phyloP scores from a whole-genome alignment of 257 asterid genomes.

The Solanum tarijense region DNA sequence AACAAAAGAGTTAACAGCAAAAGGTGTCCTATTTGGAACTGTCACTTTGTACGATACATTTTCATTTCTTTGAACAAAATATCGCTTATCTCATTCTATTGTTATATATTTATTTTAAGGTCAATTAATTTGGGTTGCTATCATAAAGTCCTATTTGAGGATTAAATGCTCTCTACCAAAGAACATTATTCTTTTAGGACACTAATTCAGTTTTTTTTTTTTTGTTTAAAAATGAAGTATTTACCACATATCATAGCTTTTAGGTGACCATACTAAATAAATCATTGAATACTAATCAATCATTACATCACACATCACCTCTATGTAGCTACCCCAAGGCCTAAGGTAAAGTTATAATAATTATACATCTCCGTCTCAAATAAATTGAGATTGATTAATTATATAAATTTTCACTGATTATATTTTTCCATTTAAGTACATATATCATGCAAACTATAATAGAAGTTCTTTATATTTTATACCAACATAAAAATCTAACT shows the following conservation, averaged over 20 bases:
- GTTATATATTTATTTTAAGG: background rate
- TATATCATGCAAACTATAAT: background rate
- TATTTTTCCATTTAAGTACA: background rate
- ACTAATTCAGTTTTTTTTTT: background rate
- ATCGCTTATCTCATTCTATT: background rate
- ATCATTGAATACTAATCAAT: background rate
- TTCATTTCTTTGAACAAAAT: background rate
- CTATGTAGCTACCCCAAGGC: background rate
- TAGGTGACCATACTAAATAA: background rate
- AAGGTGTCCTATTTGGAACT: background rate
- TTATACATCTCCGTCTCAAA: background rate
- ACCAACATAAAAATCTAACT: background rate
- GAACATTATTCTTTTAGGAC: background rate
- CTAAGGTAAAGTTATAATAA: background rate
- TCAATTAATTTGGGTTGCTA: background rate
- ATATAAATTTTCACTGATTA: background rate
- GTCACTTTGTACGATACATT: background rate
- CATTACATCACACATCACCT: background rate
- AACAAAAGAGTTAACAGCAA: too few relatives aligned
- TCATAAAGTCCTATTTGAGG: background rate
- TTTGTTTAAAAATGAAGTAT: background rate
- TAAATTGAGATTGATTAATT: background rate
- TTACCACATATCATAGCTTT: background rate
- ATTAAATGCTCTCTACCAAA: background rate
- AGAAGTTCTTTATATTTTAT: background rate